These are phyloP conservation scores for Trametes sanguinea DNA, from an alignment of 768 basidiomycete genomes.

Conservation along the genomic window DNA sequence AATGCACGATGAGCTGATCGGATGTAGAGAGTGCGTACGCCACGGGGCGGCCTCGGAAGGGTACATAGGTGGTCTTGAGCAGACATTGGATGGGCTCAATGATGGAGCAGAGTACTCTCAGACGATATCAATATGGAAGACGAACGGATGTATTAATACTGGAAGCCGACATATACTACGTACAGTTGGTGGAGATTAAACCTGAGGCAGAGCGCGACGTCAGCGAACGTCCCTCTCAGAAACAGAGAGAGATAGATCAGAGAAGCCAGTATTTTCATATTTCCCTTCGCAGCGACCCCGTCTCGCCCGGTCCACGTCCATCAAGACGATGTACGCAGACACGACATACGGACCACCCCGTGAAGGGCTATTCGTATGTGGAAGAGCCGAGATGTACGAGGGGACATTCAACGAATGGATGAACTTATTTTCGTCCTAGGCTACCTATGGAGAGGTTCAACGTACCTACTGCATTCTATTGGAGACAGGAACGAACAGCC, in stretches of 20 bases:
- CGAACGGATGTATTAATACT: too few species aligned
- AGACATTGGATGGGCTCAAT: too few species aligned
- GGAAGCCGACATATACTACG: background rate
- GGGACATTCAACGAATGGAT: constrained; percentile 79
- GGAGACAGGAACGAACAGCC: background rate
- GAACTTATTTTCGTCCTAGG: constrained; percentile 74
- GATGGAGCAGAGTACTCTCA: too few species aligned
- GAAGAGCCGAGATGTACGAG: constrained; percentile 34
- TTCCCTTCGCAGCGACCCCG: constrained; percentile 27
- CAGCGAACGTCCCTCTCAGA: too few species aligned
- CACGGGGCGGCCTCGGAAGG: too few species aligned
- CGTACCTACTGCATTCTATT: constrained; percentile 11
- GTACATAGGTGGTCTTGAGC: too few species aligned
- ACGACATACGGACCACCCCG: constrained; percentile 35
- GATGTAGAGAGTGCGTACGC: too few species aligned
- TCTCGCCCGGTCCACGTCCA: constrained; percentile 39
- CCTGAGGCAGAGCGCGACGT: background rate
- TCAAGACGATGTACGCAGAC: constrained; percentile 52
- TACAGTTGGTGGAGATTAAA: background rate
- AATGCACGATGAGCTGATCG: too few species aligned
- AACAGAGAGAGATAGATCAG: constrained; percentile 8
- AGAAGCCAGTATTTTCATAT: constrained; percentile 29
- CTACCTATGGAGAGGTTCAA: constrained; percentile 4
- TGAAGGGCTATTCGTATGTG: constrained; percentile 38
- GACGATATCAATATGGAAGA: too few species aligned